Conservation (phyloP, 2,329 filamentous ascomycete species). For the Mariannaea elegans region DNA sequence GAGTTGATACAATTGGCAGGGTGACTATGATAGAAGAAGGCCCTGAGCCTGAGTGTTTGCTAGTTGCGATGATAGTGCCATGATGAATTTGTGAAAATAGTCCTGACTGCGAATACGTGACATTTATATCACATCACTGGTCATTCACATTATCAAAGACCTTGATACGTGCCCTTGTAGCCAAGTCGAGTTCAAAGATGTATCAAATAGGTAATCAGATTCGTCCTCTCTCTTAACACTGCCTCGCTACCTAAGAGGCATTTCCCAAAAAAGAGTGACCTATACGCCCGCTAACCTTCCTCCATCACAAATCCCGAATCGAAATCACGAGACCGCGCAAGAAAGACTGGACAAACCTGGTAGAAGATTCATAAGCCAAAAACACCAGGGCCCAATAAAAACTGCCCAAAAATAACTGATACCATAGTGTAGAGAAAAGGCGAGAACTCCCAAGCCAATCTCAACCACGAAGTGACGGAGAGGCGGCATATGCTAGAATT, state of each 20-base stretch:
- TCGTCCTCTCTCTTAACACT: too few species aligned
- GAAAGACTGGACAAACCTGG: not conserved
- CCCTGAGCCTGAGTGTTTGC: slow-evolving; percentile 5
- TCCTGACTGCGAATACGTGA: not conserved
- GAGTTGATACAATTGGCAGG: slow-evolving; percentile 8
- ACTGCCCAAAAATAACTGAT: slow-evolving; percentile 1
- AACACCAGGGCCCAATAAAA: slow-evolving; percentile 20
- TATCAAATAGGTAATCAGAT: too few species aligned
- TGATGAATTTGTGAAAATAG: slow-evolving; percentile 15
- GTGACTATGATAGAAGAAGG: slow-evolving; percentile 10
- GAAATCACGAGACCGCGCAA: slow-evolving; percentile 7
- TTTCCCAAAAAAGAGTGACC: slow-evolving; percentile 26
- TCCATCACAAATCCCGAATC: slow-evolving; percentile 9
- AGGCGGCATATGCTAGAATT: slow-evolving; percentile 56
- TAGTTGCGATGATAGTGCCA: slow-evolving; percentile 15
- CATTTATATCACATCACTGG: not conserved
- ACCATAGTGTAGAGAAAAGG: not conserved
- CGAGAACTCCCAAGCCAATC: not conserved
- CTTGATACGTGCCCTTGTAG: too few species aligned
- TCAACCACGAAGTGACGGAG: not conserved
- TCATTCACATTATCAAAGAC: too few species aligned
- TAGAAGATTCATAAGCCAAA: slow-evolving; percentile 11
- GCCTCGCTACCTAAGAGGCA: too few species aligned
- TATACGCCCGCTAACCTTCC: slow-evolving; percentile 32
- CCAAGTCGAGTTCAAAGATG: too few species aligned